These are phyloP conservation scores for Starmera dryadoides DNA, from an alignment of 805 yeast genomes.

Conservation along the genomic window DNA sequence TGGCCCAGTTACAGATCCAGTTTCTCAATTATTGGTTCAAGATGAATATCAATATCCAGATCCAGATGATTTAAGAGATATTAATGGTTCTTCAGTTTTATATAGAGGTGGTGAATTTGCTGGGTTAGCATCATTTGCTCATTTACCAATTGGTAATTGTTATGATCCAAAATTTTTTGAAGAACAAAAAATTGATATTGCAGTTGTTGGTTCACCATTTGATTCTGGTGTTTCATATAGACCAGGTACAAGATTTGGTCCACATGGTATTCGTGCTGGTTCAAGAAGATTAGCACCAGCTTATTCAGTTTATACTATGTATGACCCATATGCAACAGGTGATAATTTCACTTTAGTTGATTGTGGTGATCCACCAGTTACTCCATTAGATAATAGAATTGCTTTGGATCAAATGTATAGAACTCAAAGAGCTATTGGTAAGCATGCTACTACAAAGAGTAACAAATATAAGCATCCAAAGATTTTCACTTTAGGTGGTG, in stretches of 20 bases:
- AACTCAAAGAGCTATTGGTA: conserved; percentile 37
- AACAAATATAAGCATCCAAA: conserved; percentile 25
- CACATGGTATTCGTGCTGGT: conserved; percentile 38
- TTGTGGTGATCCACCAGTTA: conserved; percentile 57
- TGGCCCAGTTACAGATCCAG: conserved; percentile 20
- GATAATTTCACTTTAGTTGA: conserved; percentile 44
- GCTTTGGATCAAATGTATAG: conserved; percentile 54
- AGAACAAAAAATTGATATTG: conserved; percentile 34
- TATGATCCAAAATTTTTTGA: conserved; percentile 32
- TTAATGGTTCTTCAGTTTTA: conserved; percentile 30
- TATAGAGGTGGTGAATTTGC: conserved; percentile 40
- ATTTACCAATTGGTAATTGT: conserved; percentile 38
- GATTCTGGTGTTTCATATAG: conserved; percentile 45
- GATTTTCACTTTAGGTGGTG: conserved; percentile 47
- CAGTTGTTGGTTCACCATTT: conserved; percentile 49
- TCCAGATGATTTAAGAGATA: conserved; percentile 29
- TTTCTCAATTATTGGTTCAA: conserved; percentile 23
- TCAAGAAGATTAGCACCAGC: conserved; percentile 37
- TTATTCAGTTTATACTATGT: conserved; percentile 43
- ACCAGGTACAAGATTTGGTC: conserved; percentile 50
- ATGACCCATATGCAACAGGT: conserved; percentile 47
- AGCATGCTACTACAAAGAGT: conserved; percentile 24
- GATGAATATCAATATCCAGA: conserved; percentile 29
- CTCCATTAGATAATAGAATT: conserved; percentile 56
- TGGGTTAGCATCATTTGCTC: conserved; percentile 51